Conservation (phyloP, 495 filamentous ascomycete species). For the Hypoxylon rickii region DNA sequence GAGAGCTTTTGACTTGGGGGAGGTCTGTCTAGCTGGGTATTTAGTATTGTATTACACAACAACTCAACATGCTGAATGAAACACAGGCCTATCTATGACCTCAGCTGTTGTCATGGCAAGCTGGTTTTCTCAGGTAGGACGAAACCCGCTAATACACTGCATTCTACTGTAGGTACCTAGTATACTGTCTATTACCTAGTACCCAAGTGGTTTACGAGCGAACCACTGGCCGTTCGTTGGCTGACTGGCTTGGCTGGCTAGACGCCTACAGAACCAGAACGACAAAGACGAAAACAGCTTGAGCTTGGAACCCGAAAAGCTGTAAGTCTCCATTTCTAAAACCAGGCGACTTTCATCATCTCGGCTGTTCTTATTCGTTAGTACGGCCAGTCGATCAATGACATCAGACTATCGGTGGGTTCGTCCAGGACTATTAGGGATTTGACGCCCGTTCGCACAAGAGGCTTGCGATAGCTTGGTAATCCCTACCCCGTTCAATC, state of each 20-base stretch:
- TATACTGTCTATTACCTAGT: too few relatives aligned
- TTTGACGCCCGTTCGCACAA: constrained; percentile 11
- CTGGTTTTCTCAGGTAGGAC: neutral
- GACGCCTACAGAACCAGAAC: neutral
- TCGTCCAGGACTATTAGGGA: constrained; percentile 20
- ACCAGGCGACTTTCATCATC: constrained; percentile 1
- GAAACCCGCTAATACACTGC: neutral
- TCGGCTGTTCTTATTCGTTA: constrained; percentile 19
- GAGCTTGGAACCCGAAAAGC: neutral
- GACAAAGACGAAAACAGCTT: constrained; percentile 22
- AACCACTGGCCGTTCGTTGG: too few relatives aligned
- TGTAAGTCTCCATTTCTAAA: neutral
- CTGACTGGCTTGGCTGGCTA: neutral
- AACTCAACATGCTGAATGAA: neutral
- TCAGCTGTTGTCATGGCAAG: neutral
- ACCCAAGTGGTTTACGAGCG: too few relatives aligned
- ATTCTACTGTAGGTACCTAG: neutral
- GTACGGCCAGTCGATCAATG: constrained; percentile 17
- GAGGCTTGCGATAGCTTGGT: neutral
- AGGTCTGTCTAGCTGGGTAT: neutral
- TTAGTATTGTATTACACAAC: neutral
- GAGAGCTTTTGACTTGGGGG: neutral
- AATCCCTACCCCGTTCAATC: neutral
- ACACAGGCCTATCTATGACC: neutral
- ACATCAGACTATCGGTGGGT: constrained; percentile 32